Conservation (phyloP, 2,329 filamentous ascomycete species). For the Delphinella strobiligena region DNA sequence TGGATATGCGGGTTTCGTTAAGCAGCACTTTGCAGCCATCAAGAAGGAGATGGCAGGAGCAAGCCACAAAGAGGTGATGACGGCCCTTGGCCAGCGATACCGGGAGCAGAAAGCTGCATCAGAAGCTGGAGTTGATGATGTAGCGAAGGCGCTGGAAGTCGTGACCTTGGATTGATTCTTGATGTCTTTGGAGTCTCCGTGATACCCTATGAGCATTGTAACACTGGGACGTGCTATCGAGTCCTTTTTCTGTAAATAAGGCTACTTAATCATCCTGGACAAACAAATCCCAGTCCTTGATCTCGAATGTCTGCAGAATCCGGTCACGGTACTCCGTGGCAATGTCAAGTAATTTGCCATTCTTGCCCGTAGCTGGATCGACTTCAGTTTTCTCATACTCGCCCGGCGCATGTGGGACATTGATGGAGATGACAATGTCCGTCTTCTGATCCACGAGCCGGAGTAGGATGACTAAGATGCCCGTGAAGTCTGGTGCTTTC, state of each 20-base stretch:
- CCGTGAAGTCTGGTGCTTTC: constrained; percentile 43
- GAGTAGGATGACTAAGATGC: constrained; percentile 64
- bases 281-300: constrained; percentile 75
- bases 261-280: constrained; percentile 15
- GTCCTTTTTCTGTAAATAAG: background rate
- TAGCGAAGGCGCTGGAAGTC: constrained; percentile 12
- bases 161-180: constrained; percentile 11
- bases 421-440: constrained; percentile 75
- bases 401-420: constrained; percentile 70
- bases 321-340: constrained; percentile 52
- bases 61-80: constrained; percentile 58
- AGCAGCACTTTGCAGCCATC: constrained; percentile 53
- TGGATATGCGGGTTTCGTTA: constrained; percentile 50
- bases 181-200: background rate
- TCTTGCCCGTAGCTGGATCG: constrained; percentile 51
- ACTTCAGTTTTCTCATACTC: constrained; percentile 64
- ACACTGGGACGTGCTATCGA: no score
- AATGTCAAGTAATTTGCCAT: constrained; percentile 53
- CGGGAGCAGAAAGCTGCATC: constrained; percentile 31
- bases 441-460: constrained; percentile 63
- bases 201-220: background rate
- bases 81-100: constrained; percentile 51
- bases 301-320: constrained; percentile 61
- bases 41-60: constrained; percentile 42
- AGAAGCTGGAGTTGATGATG: constrained; percentile 10